These are phyloP conservation scores for Verticillium nubilum DNA, from an alignment of 2,329 filamentous ascomycete species.

Conservation along the genomic window DNA sequence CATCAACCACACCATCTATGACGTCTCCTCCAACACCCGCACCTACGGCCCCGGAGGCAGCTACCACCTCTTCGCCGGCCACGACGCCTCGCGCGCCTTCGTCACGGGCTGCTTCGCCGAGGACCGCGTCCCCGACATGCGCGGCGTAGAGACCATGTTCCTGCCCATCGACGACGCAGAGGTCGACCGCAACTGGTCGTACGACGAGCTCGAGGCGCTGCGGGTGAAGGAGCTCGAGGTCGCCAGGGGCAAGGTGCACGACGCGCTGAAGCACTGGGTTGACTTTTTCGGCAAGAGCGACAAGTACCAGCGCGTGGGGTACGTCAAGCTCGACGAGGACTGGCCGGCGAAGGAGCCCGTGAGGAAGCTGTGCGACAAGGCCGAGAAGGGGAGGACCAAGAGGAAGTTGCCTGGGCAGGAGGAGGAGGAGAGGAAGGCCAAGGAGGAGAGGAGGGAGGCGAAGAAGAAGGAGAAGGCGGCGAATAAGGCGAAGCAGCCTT, in stretches of 20 bases:
- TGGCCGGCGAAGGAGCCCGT: slow-evolving; percentile 59
- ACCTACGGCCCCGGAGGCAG: slow-evolving; percentile 80
- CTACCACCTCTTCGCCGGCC: slow-evolving; percentile 82
- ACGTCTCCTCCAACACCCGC: slow-evolving; percentile 63
- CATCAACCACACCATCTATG: slow-evolving; percentile 82
- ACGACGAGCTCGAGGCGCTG: slow-evolving; percentile 45
- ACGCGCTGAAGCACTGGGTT: slow-evolving; percentile 74
- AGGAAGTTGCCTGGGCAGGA: slow-evolving; percentile 52
- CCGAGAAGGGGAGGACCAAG: slow-evolving; percentile 51
- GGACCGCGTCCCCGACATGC: slow-evolving; percentile 77
- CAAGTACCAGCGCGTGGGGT: slow-evolving; percentile 78
- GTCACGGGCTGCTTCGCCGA: slow-evolving; percentile 89
- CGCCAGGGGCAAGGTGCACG: slow-evolving; percentile 60
- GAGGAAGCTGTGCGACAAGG: slow-evolving; percentile 64
- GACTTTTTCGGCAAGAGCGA: slow-evolving; percentile 73
- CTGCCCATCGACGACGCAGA: slow-evolving; percentile 57
- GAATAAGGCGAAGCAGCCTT: background rate
- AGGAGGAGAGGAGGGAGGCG: slow-evolving; percentile 1
- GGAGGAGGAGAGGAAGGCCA: slow-evolving; percentile 6
- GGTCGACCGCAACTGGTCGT: slow-evolving; percentile 53
- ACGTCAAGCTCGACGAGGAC: slow-evolving; percentile 55
- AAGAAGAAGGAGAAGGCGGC: background rate
- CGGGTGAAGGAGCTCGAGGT: slow-evolving; percentile 58
- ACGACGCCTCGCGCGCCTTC: slow-evolving; percentile 81
- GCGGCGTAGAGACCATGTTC: slow-evolving; percentile 84